phyloP scores from a whole-genome alignment of 1,139 yeast species.

The Kodamaea sp. region DNA sequence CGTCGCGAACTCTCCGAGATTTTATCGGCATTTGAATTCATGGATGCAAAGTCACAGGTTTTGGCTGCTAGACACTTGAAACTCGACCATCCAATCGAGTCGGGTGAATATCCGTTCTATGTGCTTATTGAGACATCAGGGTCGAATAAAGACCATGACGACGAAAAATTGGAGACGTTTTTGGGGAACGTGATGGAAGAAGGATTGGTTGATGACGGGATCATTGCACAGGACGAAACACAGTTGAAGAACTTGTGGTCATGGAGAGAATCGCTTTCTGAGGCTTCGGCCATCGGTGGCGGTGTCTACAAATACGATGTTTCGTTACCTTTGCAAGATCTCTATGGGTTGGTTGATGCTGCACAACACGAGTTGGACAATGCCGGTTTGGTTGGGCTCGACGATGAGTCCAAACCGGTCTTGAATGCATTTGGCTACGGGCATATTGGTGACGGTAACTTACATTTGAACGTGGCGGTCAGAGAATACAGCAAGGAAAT shows the following conservation, averaged over 20 bases:
- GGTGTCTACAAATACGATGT: conserved; percentile 98
- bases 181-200: conserved; percentile 81
- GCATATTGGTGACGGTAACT: conserved; percentile 93
- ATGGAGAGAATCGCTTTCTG: conserved; percentile 94
- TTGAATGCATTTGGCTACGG: conserved; percentile 92
- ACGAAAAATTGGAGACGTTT: conserved; percentile 72
- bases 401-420: conserved; percentile 68
- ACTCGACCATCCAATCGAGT: conserved; percentile 73
- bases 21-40: conserved; percentile 89
- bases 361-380: conserved; percentile 54
- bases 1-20: conserved; percentile 78
- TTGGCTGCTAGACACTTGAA: conserved; percentile 57
- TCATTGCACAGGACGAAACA: conserved; percentile 91
- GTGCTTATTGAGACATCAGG: conserved; percentile 93
- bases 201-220: conserved; percentile 84
- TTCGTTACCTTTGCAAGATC: conserved; percentile 73
- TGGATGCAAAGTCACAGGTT: conserved; percentile 77
- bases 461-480: conserved; percentile 90
- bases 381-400: conserved; percentile 59
- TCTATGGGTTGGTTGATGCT: conserved; percentile 79
- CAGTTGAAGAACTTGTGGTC: conserved; percentile 82
- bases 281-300: conserved; percentile 78
- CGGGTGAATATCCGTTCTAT: conserved; percentile 74
- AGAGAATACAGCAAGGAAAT: conserved; percentile 73
- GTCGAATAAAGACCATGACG: conserved; percentile 82